These are phyloP conservation scores for Hortiboletus flavorubellus DNA, from an alignment of 768 basidiomycete genomes.

Conservation along the genomic window DNA sequence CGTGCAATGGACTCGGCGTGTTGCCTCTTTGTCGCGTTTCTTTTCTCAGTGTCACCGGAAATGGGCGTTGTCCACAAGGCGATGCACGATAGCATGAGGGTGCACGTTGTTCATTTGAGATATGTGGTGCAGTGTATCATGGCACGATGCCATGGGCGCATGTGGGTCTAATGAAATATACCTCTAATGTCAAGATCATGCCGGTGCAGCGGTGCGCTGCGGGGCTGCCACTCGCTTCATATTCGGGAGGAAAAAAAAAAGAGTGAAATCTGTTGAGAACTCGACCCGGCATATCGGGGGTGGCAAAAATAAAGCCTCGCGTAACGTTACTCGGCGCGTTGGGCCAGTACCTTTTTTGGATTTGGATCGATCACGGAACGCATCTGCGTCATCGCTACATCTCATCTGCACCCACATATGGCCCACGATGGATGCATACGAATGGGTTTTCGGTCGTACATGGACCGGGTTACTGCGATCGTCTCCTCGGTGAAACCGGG, in stretches of 20 bases:
- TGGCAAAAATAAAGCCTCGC: not conserved
- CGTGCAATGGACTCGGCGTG: not conserved
- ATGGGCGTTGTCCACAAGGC: not conserved
- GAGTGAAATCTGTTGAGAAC: too few relatives aligned
- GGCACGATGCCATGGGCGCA: not conserved
- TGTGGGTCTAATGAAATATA: not conserved
- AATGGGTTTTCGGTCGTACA: too few relatives aligned
- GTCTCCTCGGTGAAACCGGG: too few relatives aligned
- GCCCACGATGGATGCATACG: too few relatives aligned
- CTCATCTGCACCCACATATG: too few relatives aligned
- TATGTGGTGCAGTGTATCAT: not conserved
- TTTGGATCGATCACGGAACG: too few relatives aligned
- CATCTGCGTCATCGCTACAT: not conserved
- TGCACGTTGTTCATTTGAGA: not conserved
- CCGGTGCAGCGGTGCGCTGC: not conserved
- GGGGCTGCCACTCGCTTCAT: not conserved
- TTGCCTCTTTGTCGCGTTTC: not conserved
- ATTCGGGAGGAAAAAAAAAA: not conserved
- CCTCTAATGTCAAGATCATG: not conserved
- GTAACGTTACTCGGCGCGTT: not conserved
- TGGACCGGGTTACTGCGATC: too few relatives aligned
- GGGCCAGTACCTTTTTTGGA: not conserved
- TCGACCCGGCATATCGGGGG: not conserved
- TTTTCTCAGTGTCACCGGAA: not conserved
- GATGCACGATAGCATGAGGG: not conserved